phyloP scores from a whole-genome alignment of 768 basidiomycete genomes.

The Termitomyces sp. region DNA sequence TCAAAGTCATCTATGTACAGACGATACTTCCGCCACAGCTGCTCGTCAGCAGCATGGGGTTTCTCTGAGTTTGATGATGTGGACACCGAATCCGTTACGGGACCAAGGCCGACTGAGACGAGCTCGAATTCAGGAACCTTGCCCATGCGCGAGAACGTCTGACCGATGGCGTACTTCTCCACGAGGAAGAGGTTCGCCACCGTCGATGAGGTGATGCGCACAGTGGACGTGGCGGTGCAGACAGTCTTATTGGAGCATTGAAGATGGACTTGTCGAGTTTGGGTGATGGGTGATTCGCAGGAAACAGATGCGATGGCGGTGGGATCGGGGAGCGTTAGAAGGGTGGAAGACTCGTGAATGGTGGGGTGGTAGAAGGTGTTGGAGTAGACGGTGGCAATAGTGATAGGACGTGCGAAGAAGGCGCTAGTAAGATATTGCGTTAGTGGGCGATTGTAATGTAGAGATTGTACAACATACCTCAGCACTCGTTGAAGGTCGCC shows the following conservation, averaged over 20 bases:
- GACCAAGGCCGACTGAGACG: conserved; percentile 47
- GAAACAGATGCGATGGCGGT: conserved; percentile 41
- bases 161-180: conserved; percentile 39
- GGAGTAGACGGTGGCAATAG: conserved; percentile 58
- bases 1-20: conserved; percentile 57
- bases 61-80: conserved; percentile 11
- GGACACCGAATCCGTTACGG: conserved; percentile 17
- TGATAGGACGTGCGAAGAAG: conserved; percentile 63
- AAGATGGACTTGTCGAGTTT: conserved; percentile 65
- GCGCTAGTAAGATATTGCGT: conserved; percentile 39
- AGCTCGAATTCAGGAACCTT: conserved; percentile 59
- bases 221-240: conserved; percentile 66
- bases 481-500: conserved; percentile 70
- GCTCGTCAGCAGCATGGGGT: conserved; percentile 17
- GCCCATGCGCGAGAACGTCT: conserved; percentile 58
- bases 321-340: conserved; percentile 34
- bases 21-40: conserved; percentile 57
- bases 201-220: conserved; percentile 55
- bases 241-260: conserved; percentile 51
- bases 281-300: conserved; percentile 49
- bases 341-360: conserved; percentile 23
- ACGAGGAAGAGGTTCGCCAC: conserved; percentile 63
- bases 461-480: conserved; percentile 40
- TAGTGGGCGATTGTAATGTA: not conserved
- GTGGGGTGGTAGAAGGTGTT: conserved; percentile 38